phyloP scores from a whole-genome alignment of 169 alveolate genomes.

The Plasmodium gaboni region DNA sequence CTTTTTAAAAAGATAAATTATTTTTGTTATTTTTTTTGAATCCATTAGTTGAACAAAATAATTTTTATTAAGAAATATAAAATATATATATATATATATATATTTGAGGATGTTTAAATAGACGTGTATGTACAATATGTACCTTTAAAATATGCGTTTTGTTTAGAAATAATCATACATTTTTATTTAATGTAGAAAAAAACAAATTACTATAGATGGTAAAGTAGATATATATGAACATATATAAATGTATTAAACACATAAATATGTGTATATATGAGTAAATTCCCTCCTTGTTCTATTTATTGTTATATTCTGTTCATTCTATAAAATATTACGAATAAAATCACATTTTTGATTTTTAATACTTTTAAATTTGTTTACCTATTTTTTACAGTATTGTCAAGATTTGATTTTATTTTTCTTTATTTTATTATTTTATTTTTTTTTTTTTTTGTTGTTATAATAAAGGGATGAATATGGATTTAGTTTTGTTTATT shows the following conservation, averaged over 20 bases:
- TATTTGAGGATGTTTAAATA: no score
- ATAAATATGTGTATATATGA: not conserved
- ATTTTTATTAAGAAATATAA: no score
- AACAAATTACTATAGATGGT: not conserved
- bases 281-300: not conserved
- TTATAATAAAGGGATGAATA: conserved; percentile 9
- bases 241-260: no score
- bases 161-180: no score
- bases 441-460: not conserved
- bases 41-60: no score
- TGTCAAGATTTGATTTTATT: not conserved
- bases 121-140: no score
- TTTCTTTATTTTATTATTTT: not conserved
- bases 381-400: not conserved
- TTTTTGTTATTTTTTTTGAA: no score
- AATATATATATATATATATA: no score
- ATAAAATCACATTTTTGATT: not conserved
- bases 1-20: no score
- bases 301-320: not conserved
- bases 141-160: no score
- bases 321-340: not conserved
- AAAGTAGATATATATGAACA: not conserved
- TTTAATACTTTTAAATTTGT: not conserved
- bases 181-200: not conserved
- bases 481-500: not conserved